These are phyloP conservation scores for Eucalyptus tenuipes DNA, from an alignment of 345 rosid genomes.

Conservation along the genomic window DNA sequence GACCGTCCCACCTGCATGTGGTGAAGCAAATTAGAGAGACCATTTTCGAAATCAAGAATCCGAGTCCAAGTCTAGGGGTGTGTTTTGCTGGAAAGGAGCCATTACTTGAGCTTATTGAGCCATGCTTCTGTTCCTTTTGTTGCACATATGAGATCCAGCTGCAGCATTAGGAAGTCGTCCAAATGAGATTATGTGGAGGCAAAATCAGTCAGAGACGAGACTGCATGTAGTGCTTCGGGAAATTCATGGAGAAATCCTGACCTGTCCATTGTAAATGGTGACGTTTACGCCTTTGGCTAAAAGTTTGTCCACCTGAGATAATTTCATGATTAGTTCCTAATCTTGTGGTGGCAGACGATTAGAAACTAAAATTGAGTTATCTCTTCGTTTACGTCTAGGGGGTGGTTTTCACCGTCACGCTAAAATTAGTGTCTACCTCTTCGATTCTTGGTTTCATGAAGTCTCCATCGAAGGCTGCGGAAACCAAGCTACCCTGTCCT, in stretches of 20 bases:
- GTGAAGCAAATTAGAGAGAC: not conserved
- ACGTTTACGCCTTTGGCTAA: slow-evolving; percentile 17
- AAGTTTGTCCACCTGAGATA: slow-evolving; percentile 24
- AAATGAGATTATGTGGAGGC: not conserved
- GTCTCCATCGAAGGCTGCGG: slow-evolving; percentile 12
- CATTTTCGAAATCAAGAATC: not conserved
- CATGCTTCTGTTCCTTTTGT: slow-evolving; percentile 39
- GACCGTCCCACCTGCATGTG: slow-evolving; percentile 22
- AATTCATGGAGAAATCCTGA: not conserved
- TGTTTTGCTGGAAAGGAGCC: not conserved
- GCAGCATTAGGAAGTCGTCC: not conserved
- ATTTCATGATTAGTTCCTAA: not conserved
- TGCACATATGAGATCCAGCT: slow-evolving; percentile 38
- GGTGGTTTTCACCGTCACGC: not conserved
- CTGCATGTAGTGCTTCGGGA: not conserved
- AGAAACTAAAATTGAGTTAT: not conserved
- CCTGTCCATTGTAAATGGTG: slow-evolving; percentile 29
- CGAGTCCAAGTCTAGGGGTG: not conserved
- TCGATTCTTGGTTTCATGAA: slow-evolving; percentile 38
- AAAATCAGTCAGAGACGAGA: not conserved
- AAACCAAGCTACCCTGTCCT: slow-evolving; percentile 1
- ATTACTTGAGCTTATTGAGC: slow-evolving; percentile 26
- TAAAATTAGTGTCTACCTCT: slow-evolving; percentile 9
- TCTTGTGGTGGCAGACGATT: not conserved
- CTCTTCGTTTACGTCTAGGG: not conserved